These are phyloP conservation scores for Bipolaris oryzae DNA, from an alignment of 2,329 filamentous ascomycete genomes.

Conservation along the genomic window DNA sequence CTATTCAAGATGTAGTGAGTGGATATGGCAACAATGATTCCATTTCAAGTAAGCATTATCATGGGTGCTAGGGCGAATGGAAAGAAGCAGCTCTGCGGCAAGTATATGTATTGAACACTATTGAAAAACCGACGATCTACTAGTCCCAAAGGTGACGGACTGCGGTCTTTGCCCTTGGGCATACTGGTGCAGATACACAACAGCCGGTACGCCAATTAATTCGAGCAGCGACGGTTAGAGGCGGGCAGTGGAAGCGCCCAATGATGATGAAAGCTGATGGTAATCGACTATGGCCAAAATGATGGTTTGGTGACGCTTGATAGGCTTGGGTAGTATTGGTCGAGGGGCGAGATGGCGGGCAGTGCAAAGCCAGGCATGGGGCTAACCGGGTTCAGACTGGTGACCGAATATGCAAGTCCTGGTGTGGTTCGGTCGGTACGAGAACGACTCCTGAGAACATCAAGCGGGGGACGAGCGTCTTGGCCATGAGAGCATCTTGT, in stretches of 20 bases:
- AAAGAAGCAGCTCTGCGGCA: not conserved
- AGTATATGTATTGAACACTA: not conserved
- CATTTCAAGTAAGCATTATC: too few relatives aligned
- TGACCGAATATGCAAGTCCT: not conserved
- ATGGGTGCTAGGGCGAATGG: too few relatives aligned
- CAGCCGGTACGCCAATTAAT: not conserved
- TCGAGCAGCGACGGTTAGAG: not conserved
- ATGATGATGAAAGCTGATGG: not conserved
- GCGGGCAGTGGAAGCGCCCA: not conserved
- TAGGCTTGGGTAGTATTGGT: not conserved
- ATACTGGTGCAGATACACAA: not conserved
- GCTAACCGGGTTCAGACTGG: slow-evolving; percentile 9
- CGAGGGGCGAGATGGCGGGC: slow-evolving; percentile 16
- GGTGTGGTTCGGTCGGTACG: not conserved
- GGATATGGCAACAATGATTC: too few relatives aligned
- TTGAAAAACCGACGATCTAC: not conserved
- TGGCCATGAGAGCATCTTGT: not conserved
- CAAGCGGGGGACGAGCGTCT: slow-evolving; percentile 1
- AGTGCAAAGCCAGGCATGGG: slow-evolving; percentile 8
- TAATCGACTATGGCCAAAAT: not conserved
- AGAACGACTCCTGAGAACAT: slow-evolving; percentile 2
- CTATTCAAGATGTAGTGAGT: not conserved
- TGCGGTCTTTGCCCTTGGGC: not conserved
- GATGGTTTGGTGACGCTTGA: not conserved
- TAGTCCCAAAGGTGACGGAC: not conserved